Evolutionary conservation across 164 flowering plant genomes (phyloP).

Genomic region (Vitis rupestris): DNA sequence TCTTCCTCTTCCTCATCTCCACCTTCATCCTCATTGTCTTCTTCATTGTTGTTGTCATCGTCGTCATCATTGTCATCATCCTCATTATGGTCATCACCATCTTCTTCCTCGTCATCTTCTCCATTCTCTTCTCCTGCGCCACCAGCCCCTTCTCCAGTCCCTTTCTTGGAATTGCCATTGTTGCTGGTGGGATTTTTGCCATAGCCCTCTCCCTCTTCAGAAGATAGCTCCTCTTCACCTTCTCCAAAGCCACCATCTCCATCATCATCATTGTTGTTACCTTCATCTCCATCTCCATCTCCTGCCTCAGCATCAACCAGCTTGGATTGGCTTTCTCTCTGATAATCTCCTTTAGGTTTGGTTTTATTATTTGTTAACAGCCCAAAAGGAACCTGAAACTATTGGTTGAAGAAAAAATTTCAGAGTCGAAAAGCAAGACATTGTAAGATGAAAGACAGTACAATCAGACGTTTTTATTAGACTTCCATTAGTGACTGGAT

Average conservation of each 20-base stretch:
- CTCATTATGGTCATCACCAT: slow-evolving; percentile 20
- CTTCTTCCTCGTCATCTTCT: slow-evolving; percentile 4
- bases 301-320: slow-evolving; percentile 25
- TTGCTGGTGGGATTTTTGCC: slow-evolving; percentile 20
- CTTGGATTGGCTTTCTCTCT: slow-evolving; percentile 6
- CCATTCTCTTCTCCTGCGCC: slow-evolving; percentile 13
- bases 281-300: slow-evolving; percentile 14
- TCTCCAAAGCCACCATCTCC: slow-evolving; percentile 30
- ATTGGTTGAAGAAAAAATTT: not conserved
- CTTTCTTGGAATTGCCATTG: slow-evolving; percentile 20
- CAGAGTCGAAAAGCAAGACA: not conserved
- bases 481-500: too few species aligned
- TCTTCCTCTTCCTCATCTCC: slow-evolving; percentile 26
- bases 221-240: slow-evolving; percentile 29
- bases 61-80: slow-evolving; percentile 25
- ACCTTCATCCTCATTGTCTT: slow-evolving; percentile 28
- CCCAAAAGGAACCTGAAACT: slow-evolving; percentile 22
- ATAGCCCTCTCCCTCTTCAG: slow-evolving; percentile 27
- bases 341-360: slow-evolving; percentile 5
- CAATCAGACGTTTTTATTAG: not conserved
- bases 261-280: slow-evolving; percentile 20
- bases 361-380: not conserved
- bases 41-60: slow-evolving; percentile 23
- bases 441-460: not conserved
- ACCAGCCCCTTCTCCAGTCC: slow-evolving; percentile 12